Evolutionary conservation across 2,329 filamentous ascomycete species (phyloP).

Genomic region (Colletotrichum agaves): DNA sequence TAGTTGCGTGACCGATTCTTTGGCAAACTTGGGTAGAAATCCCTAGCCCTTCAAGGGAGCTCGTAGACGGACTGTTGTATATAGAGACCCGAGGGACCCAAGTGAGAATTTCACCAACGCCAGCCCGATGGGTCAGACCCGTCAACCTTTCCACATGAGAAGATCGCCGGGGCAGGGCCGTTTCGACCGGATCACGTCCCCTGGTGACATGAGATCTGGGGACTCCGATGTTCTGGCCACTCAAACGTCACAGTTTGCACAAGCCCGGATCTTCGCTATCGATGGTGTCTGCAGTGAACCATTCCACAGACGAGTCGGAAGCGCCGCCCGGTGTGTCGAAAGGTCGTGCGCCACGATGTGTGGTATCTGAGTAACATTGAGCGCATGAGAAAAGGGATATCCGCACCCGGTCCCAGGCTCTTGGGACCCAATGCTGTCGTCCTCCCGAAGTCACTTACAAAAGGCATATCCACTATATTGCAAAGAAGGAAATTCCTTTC

Average conservation of each 20-base stretch:
- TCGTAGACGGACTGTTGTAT: too few relatives aligned
- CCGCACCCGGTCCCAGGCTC: neutral
- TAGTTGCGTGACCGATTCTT: too few relatives aligned
- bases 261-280: conserved; percentile 7
- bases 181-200: neutral
- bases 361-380: neutral
- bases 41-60: too few relatives aligned
- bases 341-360: neutral
- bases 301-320: too few relatives aligned
- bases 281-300: neutral
- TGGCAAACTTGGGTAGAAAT: too few relatives aligned
- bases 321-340: too few relatives aligned
- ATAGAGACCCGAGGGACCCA: too few relatives aligned
- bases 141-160: too few relatives aligned
- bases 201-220: neutral
- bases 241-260: neutral
- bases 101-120: too few relatives aligned
- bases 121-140: too few relatives aligned
- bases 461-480: too few relatives aligned
- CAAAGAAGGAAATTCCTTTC: too few relatives aligned
- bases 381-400: neutral
- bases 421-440: neutral
- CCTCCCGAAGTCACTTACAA: neutral
- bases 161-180: conserved; percentile 3
- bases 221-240: neutral